Conservation (phyloP, 192 early-diverging fungal genomes). For the Rhizoclosmatium sp. region DNA sequence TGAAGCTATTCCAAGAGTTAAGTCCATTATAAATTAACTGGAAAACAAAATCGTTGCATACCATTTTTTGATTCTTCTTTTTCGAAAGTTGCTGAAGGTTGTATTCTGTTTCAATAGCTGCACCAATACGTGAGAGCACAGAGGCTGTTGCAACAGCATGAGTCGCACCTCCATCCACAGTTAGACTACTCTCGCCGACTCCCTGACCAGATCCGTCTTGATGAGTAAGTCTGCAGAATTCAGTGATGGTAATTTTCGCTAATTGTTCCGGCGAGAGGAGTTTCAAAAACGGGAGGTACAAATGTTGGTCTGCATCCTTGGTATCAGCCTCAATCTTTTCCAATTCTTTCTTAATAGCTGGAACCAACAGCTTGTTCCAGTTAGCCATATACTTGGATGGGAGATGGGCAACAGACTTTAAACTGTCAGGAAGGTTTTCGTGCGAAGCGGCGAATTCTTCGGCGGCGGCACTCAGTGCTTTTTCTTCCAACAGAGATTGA, state of each 20-base stretch:
- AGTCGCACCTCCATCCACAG: slow-evolving; percentile 53
- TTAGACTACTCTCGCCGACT: slow-evolving; percentile 15
- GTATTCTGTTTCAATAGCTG: slow-evolving; percentile 83
- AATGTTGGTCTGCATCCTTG: slow-evolving; percentile 59
- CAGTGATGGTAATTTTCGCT: slow-evolving; percentile 84
- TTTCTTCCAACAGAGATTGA: slow-evolving; percentile 84
- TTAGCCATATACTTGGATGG: slow-evolving; percentile 56
- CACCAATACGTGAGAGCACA: slow-evolving; percentile 67
- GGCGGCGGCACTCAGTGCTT: slow-evolving; percentile 77
- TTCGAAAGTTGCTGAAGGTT: slow-evolving; percentile 76
- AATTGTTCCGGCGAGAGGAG: slow-evolving; percentile 75
- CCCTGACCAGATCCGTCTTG: slow-evolving; percentile 44
- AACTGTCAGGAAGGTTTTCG: slow-evolving; percentile 55
- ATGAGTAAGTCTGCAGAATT: slow-evolving; percentile 68
- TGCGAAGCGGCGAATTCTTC: slow-evolving; percentile 66
- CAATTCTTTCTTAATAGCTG: slow-evolving; percentile 75
- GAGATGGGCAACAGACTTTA: slow-evolving; percentile 63
- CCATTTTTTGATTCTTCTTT: slow-evolving; percentile 66
- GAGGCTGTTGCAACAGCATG: slow-evolving; percentile 47
- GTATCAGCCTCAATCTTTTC: slow-evolving; percentile 53
- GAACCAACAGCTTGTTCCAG: slow-evolving; percentile 79
- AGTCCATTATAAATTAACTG: background rate
- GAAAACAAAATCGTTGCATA: slow-evolving; percentile 43
- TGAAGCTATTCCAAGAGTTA: slow-evolving; percentile 22
- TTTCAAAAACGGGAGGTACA: slow-evolving; percentile 70